These are phyloP conservation scores for Colletotrichum trifolii DNA, from an alignment of 2,329 filamentous ascomycete species.

Conservation along the genomic window DNA sequence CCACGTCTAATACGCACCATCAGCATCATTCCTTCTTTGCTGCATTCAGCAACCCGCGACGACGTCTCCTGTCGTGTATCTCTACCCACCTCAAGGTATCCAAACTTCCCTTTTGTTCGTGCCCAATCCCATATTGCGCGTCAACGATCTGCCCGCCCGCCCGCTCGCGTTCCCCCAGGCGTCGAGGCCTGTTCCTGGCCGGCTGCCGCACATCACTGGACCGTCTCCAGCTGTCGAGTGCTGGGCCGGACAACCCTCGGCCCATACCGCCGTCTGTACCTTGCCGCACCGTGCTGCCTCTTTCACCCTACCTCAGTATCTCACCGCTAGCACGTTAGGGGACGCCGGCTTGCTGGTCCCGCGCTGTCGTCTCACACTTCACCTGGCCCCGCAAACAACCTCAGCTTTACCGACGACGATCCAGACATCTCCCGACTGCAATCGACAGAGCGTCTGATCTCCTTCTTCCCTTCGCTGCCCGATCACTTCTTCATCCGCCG, in stretches of 20 bases:
- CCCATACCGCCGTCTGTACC: conserved; percentile 19
- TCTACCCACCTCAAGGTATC: background rate
- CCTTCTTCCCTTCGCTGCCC: conserved; percentile 28
- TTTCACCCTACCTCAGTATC: conserved; percentile 32
- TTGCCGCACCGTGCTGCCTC: conserved; percentile 8
- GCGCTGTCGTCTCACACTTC: conserved; percentile 37
- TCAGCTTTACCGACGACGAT: conserved; percentile 38
- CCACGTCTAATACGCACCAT: conserved; percentile 20
- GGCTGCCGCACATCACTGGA: conserved; percentile 30
- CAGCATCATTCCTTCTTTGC: conserved; percentile 17
- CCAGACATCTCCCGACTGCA: conserved; percentile 27
- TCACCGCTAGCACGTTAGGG: conserved; percentile 37
- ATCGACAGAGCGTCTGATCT: conserved; percentile 24
- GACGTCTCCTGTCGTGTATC: conserved; percentile 5
- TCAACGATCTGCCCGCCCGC: conserved; percentile 16
- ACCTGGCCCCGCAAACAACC: conserved; percentile 39
- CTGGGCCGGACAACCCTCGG: conserved; percentile 28
- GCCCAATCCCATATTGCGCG: conserved; percentile 11
- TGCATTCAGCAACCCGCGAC: background rate
- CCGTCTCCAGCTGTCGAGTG: conserved; percentile 34
- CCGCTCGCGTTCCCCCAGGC: conserved; percentile 5
- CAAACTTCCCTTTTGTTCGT: background rate
- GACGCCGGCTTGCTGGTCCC: conserved; percentile 36
- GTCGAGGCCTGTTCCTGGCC: conserved; percentile 34
- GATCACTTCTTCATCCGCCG: conserved; percentile 20